phyloP scores from a whole-genome alignment of 805 yeast genomes.

The Zygosaccharomyces bailii region DNA sequence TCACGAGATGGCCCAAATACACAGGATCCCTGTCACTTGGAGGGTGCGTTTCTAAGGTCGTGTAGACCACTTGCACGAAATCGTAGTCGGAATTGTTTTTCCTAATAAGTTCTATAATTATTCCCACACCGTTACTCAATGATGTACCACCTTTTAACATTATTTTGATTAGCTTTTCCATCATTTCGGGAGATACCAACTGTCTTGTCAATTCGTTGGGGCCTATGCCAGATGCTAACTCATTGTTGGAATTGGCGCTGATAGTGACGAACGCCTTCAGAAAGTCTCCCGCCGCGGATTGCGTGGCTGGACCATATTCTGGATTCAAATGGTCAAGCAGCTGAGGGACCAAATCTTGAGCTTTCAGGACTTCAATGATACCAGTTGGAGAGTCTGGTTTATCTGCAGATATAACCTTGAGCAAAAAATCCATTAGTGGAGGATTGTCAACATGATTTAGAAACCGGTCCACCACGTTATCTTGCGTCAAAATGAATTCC shows the following conservation, averaged over 20 bases:
- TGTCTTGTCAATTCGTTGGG: conserved; percentile 93
- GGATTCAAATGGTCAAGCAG: conserved; percentile 71
- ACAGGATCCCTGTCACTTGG: conserved; percentile 92
- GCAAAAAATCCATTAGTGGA: conserved; percentile 85
- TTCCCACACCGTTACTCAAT: conserved; percentile 89
- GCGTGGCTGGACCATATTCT: conserved; percentile 62
- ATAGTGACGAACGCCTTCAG: conserved; percentile 90
- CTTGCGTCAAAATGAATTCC: conserved; percentile 63
- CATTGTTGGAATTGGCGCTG: conserved; percentile 86
- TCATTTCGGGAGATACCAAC: conserved; percentile 70
- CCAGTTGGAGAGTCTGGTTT: conserved; percentile 88
- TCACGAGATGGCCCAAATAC: conserved; percentile 81
- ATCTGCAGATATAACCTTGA: conserved; percentile 89
- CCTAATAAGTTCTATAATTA: conserved; percentile 88
- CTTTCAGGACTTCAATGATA: conserved; percentile 68
- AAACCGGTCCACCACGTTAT: conserved; percentile 71
- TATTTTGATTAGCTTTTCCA: conserved; percentile 62
- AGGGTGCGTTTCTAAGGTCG: conserved; percentile 83
- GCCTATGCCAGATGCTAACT: conserved; percentile 86
- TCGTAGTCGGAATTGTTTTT: conserved; percentile 97
- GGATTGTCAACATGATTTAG: conserved; percentile 87
- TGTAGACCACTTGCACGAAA: conserved; percentile 75
- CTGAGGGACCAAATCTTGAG: conserved; percentile 69
- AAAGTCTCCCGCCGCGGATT: conserved; percentile 93
- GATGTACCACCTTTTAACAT: conserved; percentile 86